Evolutionary conservation across 202 grass and related monocot genomes (phyloP).

Genomic region (Alloteropsis angusta): DNA sequence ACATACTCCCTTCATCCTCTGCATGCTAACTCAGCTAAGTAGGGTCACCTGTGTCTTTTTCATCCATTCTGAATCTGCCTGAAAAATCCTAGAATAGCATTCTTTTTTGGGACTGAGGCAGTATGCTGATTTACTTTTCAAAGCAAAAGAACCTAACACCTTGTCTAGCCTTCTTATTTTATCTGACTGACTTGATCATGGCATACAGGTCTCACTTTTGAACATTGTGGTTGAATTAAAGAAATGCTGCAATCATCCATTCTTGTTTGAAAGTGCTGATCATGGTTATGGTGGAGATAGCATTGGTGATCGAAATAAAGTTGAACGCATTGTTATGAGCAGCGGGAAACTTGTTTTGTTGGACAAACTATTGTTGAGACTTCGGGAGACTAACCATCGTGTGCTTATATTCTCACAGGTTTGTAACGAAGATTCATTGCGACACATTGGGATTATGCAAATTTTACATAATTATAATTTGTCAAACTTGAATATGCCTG

Average conservation of each 20-base stretch:
- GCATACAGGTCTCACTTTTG: slow-evolving; percentile 77
- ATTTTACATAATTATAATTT: slow-evolving; percentile 15
- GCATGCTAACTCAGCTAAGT: too few relatives aligned
- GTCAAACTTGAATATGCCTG: not conserved
- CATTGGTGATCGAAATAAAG: slow-evolving; percentile 76
- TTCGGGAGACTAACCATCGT: slow-evolving; percentile 93
- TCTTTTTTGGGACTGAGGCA: not conserved
- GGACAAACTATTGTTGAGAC: slow-evolving; percentile 75
- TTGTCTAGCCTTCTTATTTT: not conserved
- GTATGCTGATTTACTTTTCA: not conserved
- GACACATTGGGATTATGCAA: not conserved
- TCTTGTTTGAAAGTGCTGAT: slow-evolving; percentile 99
- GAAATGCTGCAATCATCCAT: slow-evolving; percentile 99
- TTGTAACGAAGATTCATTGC: slow-evolving; percentile 12
- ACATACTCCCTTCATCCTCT: too few relatives aligned
- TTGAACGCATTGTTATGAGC: slow-evolving; percentile 96
- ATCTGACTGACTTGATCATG: slow-evolving; percentile 16
- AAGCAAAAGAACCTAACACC: not conserved
- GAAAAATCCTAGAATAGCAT: too few relatives aligned
- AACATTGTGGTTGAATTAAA: slow-evolving; percentile 98
- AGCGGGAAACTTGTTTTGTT: slow-evolving; percentile 95
- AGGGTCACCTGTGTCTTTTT: too few relatives aligned
- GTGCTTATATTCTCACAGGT: slow-evolving; percentile 99
- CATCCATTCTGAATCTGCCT: too few relatives aligned
- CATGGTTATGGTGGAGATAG: slow-evolving; percentile 98